phyloP scores from a whole-genome alignment of 2,329 filamentous ascomycete genomes.

The Dothideomycetes sp. region DNA sequence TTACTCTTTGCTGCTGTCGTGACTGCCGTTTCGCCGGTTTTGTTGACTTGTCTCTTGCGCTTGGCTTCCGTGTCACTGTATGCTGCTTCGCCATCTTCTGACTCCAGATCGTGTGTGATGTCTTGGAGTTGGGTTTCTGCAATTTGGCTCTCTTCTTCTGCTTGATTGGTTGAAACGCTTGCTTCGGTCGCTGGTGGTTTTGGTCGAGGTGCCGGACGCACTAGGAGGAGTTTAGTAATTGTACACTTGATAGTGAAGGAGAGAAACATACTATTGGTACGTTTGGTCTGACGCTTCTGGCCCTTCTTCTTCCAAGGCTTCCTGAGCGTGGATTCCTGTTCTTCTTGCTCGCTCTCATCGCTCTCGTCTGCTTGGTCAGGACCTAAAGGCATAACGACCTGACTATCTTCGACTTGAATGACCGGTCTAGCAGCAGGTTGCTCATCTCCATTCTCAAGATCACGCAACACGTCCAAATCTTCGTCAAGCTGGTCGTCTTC shows the following conservation, averaged over 20 bases:
- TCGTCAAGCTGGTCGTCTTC: slow-evolving; percentile 64
- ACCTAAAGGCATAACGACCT: slow-evolving; percentile 35
- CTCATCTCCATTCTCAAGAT: slow-evolving; percentile 48
- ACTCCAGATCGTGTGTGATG: neutral
- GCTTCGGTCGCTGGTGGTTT: slow-evolving; percentile 16
- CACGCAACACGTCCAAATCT: slow-evolving; percentile 64
- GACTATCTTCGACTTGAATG: slow-evolving; percentile 35
- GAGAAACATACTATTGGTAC: slow-evolving; percentile 43
- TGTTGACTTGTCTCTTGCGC: slow-evolving; percentile 1
- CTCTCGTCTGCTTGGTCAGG: slow-evolving; percentile 40
- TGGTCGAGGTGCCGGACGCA: slow-evolving; percentile 24
- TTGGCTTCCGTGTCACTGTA: slow-evolving; percentile 12
- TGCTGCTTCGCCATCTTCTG: slow-evolving; percentile 7
- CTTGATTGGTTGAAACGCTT: neutral
- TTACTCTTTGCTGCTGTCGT: slow-evolving; percentile 14
- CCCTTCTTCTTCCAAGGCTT: slow-evolving; percentile 74
- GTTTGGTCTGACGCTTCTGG: slow-evolving; percentile 66
- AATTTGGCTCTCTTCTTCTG: slow-evolving; percentile 7
- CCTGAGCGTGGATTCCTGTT: slow-evolving; percentile 44
- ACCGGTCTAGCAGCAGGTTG: slow-evolving; percentile 20
- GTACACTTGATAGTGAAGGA: neutral
- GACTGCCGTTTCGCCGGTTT: slow-evolving; percentile 18
- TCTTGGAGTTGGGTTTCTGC: slow-evolving; percentile 11
- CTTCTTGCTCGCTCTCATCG: slow-evolving; percentile 46
- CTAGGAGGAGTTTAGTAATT: neutral